Evolutionary conservation across 495 filamentous ascomycete species (phyloP), one percentile per base, ranked within the genome.

Genomic region (Parachaetomium inaequale): DNA sequence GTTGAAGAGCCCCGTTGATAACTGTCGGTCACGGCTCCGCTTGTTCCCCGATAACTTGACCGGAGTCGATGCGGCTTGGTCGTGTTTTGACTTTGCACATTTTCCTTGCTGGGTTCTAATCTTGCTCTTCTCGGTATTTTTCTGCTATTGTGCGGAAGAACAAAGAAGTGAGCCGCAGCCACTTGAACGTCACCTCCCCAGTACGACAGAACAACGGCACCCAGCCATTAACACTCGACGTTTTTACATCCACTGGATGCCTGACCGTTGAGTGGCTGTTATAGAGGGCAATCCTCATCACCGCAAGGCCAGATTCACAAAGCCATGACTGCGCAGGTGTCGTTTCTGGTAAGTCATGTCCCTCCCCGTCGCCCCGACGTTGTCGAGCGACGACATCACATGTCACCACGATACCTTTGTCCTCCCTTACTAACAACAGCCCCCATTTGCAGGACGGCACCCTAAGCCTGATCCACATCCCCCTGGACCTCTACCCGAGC

Each of bases 381-480:
- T 49, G 46, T 49, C 46, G 12, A 26, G 3, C 46, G 4, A 28
- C 23, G 17, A 49, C 12, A 26, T 7, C 12, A 40, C 12, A 28
- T 26, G 1, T 26, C 23, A 28, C 3, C 46, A 32, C 17, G 28
- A 15, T 2, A 10, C n/a, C 11, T 19, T 17, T 36, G 21, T 11
- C 10, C 14, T 45, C 40, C 29, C 55, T 17, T 2, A 23, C 64
- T 68, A 42, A 67, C 56, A 31, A 50, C 4, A 32, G 65, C 43
- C 25, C 12, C n/a, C 10, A 2, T 40, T 19, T 21, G 63, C 63
- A 98, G 94, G 92, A 96, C 65, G 91, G 91, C 65, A 85, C 85
- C 55, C 80, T 97, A 64, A 91, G 85, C 68, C 81, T 98, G 57
- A 91, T 98, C 63, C 93, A 96, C 72, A 95, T 98, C 55, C 93